Conservation (phyloP, 2,329 filamentous ascomycete genomes). For the Parascedosporium putredinis region DNA sequence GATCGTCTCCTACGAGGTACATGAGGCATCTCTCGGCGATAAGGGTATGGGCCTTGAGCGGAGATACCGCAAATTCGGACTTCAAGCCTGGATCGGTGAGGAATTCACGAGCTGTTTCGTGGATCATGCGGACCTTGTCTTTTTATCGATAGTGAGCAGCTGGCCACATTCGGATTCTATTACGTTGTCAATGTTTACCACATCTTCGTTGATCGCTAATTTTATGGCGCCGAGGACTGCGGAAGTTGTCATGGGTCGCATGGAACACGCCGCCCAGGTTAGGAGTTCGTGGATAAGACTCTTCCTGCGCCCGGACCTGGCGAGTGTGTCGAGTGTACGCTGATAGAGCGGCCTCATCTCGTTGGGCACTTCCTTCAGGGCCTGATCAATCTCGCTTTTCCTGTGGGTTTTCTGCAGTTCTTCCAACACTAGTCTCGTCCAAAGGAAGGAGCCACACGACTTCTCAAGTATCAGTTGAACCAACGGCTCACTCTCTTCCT, state of each 20-base stretch:
- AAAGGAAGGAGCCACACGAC: slow-evolving; percentile 25
- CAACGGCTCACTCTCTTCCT: slow-evolving; percentile 9
- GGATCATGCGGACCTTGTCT: slow-evolving; percentile 23
- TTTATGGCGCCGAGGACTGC: background rate
- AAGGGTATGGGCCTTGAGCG: background rate
- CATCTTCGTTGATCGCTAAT: background rate
- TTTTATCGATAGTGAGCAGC: slow-evolving; percentile 24
- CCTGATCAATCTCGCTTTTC: background rate
- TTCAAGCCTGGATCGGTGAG: slow-evolving; percentile 12
- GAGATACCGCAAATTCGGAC: background rate
- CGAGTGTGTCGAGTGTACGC: background rate
- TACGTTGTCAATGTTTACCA: slow-evolving; percentile 18
- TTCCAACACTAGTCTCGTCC: slow-evolving; percentile 23
- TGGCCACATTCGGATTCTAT: slow-evolving; percentile 23
- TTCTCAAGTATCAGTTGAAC: slow-evolving; percentile 22
- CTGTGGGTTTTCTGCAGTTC: slow-evolving; percentile 14
- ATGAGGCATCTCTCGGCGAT: background rate
- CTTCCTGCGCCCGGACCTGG: background rate
- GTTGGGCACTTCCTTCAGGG: background rate
- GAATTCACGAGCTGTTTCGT: slow-evolving; percentile 26
- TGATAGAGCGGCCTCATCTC: background rate
- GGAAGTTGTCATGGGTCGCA: background rate
- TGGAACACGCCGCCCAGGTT: background rate
- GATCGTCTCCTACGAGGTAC: background rate
- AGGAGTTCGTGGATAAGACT: background rate